Percentiles rank a stretch among this genome's conserved stretches.
These are phyloP conservation scores for Teratosphaeria destructans DNA, from an alignment of 2,329 filamentous ascomycete genomes.

Conservation along the genomic window DNA sequence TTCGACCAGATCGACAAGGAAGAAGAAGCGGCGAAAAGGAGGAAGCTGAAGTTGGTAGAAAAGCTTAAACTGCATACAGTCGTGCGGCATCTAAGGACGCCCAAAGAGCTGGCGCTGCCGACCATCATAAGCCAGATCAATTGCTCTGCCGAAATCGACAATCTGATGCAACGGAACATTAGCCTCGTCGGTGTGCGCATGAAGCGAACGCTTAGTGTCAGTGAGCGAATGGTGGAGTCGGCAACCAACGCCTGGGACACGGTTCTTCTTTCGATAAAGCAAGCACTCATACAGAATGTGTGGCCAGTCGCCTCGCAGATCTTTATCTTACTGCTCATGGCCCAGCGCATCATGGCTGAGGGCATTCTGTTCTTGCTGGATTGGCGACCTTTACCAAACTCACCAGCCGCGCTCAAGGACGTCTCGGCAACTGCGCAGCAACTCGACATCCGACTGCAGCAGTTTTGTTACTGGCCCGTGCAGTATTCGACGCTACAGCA, in stretches of 20 bases:
- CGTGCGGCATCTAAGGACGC: constrained; percentile 60
- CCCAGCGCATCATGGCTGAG: constrained; percentile 73
- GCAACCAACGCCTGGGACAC: constrained; percentile 77
- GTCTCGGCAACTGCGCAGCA: constrained; percentile 95
- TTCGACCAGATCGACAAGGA: constrained; percentile 57
- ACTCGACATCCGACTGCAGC: constrained; percentile 89
- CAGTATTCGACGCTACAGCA: constrained; percentile 88
- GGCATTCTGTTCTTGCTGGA: constrained; percentile 68
- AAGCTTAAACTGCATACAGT: constrained; percentile 87
- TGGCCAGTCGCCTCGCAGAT: constrained; percentile 62
- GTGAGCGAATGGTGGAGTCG: constrained; percentile 87
- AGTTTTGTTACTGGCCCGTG: constrained; percentile 98
- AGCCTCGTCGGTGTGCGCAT: constrained; percentile 70
- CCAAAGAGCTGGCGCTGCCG: constrained; percentile 70
- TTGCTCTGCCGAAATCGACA: constrained; percentile 83
- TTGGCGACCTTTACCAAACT: constrained; percentile 68
- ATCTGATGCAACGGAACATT: constrained; percentile 79
- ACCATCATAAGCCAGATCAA: constrained; percentile 89
- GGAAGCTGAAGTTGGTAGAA: constrained; percentile 59
- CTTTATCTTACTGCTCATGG: constrained; percentile 70
- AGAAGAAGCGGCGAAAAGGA: constrained; percentile 56
- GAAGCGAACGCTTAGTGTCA: constrained; percentile 81
- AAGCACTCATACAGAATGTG: constrained; percentile 61
- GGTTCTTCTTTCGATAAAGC: constrained; percentile 56
- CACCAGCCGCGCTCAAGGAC: constrained; percentile 73